A percentile compares a stretch with the other conserved stretches of the same genome.
Conservation (phyloP, 352 stramenopile species). For the Pythium vanterpoolii region DNA sequence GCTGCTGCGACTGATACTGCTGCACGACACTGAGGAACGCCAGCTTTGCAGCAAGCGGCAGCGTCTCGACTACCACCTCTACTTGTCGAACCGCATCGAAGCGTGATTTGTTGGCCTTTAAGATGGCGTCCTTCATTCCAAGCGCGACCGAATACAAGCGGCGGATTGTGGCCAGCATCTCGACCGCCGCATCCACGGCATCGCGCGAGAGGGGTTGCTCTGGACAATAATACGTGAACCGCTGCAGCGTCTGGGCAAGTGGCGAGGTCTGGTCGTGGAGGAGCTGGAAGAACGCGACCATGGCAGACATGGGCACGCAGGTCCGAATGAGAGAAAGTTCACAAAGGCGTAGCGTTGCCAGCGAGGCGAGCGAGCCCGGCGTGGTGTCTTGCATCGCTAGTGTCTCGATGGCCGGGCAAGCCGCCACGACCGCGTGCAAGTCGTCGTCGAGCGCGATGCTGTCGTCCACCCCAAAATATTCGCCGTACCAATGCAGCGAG, state of each 20-base stretch:
- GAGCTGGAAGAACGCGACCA: not conserved
- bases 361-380: not conserved
- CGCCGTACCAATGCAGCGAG: not conserved
- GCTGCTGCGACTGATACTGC: not conserved
- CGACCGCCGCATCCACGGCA: not conserved
- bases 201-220: not conserved
- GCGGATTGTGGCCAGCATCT: not conserved
- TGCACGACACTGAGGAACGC: conserved; percentile 6
- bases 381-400: not conserved
- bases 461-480: not conserved
- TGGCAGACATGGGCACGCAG: not conserved
- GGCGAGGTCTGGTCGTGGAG: not conserved
- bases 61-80: not conserved
- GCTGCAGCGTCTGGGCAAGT: not conserved
- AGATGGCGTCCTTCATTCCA: not conserved
- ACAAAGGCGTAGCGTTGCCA: not conserved
- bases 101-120: not conserved
- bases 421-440: not conserved
- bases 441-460: not conserved
- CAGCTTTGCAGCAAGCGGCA: not conserved
- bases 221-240: not conserved
- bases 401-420: not conserved
- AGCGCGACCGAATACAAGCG: not conserved
- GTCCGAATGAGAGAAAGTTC: not conserved
- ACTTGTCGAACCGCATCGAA: not conserved